phyloP scores from a whole-genome alignment of 139 green algal species.

The Auxenochlorella pyrenoidosa region DNA sequence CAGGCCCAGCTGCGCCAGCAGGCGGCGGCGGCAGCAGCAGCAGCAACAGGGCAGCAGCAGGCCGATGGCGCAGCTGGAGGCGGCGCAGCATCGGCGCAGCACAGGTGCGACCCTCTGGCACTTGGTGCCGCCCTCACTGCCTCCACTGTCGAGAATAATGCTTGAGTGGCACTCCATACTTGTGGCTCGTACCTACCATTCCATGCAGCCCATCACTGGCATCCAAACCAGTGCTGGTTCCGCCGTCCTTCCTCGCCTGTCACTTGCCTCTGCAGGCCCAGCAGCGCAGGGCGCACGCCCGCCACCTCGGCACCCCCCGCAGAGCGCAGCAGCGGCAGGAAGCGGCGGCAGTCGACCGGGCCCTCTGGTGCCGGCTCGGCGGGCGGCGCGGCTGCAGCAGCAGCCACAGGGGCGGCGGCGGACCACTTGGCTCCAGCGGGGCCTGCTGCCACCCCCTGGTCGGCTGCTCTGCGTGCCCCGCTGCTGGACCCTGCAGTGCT shows the following conservation, averaged over 20 bases:
- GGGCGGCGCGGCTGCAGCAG: background rate
- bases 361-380: background rate
- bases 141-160: too few relatives aligned
- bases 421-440: background rate
- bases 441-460: background rate
- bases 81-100: background rate
- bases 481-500: constrained; percentile 32
- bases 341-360: background rate
- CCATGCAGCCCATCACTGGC: background rate
- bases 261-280: background rate
- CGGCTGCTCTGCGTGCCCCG: background rate
- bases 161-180: too few relatives aligned
- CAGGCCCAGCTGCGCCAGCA: background rate
- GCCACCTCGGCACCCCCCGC: background rate
- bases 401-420: background rate
- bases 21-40: background rate
- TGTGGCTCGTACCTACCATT: background rate
- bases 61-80: background rate
- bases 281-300: background rate
- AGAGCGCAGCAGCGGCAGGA: background rate
- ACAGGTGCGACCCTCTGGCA: too few relatives aligned
- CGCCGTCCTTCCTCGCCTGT: background rate
- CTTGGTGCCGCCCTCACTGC: too few relatives aligned
- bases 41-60: background rate
- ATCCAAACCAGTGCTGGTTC: background rate